Evolutionary conservation across 1,139 yeast species (phyloP).

Genomic region (Hyphopichia khmerensis): DNA sequence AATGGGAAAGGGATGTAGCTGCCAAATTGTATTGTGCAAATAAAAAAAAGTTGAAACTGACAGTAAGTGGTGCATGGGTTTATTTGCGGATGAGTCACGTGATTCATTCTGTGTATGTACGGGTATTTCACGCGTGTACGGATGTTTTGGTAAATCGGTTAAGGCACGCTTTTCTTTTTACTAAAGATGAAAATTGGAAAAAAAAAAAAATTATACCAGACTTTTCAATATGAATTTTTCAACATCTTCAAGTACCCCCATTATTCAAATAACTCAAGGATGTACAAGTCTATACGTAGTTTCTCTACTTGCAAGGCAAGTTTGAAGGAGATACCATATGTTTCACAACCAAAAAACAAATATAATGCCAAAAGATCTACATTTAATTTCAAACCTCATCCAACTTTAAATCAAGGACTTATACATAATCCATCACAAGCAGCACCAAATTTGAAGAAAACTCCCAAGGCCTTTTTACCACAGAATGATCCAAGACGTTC

Average conservation of each 20-base stretch:
- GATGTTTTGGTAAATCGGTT: too few relatives aligned
- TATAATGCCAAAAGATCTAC: conserved; percentile 40
- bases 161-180: too few relatives aligned
- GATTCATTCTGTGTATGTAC: too few relatives aligned
- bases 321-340: conserved; percentile 23
- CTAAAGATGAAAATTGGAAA: too few relatives aligned
- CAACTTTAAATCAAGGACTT: conserved; percentile 31
- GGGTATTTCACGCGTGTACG: too few relatives aligned
- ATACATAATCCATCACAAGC: conserved; percentile 41
- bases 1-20: too few relatives aligned
- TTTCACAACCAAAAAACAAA: conserved; percentile 38
- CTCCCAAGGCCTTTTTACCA: conserved; percentile 78
- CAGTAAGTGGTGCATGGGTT: too few relatives aligned
- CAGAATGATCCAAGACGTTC: conserved; percentile 56
- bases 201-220: too few relatives aligned
- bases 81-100: too few relatives aligned
- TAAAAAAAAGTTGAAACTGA: too few relatives aligned
- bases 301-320: conserved; percentile 6
- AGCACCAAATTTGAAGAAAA: conserved; percentile 33
- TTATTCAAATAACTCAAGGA: too few relatives aligned
- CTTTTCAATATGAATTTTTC: neutral
- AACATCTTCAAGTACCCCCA: neutral
- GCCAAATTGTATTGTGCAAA: too few relatives aligned
- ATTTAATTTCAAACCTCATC: conserved; percentile 43
- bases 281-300: conserved; percentile 15